Conservation (phyloP, 257 asterid species). For the Marsdenia floribunda region DNA sequence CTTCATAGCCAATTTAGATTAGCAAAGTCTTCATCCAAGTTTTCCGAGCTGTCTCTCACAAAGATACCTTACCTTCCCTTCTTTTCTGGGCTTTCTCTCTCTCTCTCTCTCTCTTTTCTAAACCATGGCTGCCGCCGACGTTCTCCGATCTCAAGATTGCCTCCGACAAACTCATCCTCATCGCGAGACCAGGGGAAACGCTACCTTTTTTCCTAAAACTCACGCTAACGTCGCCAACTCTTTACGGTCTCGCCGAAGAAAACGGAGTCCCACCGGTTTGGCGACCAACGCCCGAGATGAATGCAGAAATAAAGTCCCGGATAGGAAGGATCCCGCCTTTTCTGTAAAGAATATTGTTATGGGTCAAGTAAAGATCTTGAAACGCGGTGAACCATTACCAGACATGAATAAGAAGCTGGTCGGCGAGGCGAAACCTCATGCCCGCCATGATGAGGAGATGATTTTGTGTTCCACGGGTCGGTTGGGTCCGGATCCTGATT, state of each 20-base stretch:
- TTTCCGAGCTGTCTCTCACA: background rate
- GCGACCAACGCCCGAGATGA: slow-evolving; percentile 9
- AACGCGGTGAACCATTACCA: slow-evolving; percentile 29
- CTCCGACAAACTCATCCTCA: background rate
- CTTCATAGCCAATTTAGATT: background rate
- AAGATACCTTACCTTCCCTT: background rate
- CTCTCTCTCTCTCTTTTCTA: background rate
- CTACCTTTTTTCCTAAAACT: background rate
- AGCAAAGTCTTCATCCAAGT: background rate
- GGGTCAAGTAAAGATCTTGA: slow-evolving; percentile 32
- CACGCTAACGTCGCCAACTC: background rate
- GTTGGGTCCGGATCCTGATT: slow-evolving; percentile 32
- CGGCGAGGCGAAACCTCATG: slow-evolving; percentile 1
- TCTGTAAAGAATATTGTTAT: slow-evolving; percentile 21
- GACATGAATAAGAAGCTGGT: background rate
- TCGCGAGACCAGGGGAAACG: background rate
- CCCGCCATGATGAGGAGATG: slow-evolving; percentile 14
- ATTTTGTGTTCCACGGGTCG: slow-evolving; percentile 20
- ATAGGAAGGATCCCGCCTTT: background rate
- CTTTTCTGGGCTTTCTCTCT: background rate
- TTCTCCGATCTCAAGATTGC: slow-evolving; percentile 9
- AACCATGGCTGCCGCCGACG: slow-evolving; percentile 11
- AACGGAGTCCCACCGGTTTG: slow-evolving; percentile 12
- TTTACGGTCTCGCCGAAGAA: slow-evolving; percentile 14
- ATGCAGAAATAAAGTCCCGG: slow-evolving; percentile 1